Conservation (phyloP, 371 early-diverging fungal species). For the Massospora cicadina region DNA sequence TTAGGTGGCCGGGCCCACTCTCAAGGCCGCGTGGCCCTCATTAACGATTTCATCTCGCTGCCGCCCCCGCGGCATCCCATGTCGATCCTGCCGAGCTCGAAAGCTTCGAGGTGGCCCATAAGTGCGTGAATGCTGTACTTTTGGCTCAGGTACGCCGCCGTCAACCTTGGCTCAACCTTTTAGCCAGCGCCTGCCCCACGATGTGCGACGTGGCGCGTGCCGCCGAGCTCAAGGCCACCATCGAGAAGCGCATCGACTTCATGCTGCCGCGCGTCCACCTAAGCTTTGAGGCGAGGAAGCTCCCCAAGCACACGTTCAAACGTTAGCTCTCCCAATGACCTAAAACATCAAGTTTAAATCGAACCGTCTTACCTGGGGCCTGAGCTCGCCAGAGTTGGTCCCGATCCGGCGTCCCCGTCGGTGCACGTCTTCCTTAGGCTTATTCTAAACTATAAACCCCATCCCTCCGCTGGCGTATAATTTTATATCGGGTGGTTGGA, state of each 20-base stretch:
- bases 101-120: neutral
- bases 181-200: neutral
- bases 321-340: too few species aligned
- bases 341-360: too few species aligned
- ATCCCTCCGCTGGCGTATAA: too few species aligned
- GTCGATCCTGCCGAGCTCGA: neutral
- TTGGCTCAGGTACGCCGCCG: neutral
- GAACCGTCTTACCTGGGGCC: too few species aligned
- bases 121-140: constrained; percentile 8
- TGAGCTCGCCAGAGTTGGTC: too few species aligned
- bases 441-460: too few species aligned
- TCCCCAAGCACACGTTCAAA: too few species aligned
- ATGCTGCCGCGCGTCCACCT: neutral
- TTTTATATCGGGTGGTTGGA: too few species aligned
- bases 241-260: neutral
- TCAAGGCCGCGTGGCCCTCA: neutral
- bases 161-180: neutral
- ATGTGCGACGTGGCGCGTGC: neutral
- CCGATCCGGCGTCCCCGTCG: too few species aligned
- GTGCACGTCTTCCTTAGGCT: too few species aligned
- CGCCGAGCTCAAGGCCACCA: neutral
- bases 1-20: neutral
- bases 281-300: too few species aligned
- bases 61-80: neutral
- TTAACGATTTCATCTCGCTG: neutral